These are phyloP conservation scores for Talaromyces sp. DNA, from an alignment of 2,329 filamentous ascomycete genomes.

Conservation along the genomic window DNA sequence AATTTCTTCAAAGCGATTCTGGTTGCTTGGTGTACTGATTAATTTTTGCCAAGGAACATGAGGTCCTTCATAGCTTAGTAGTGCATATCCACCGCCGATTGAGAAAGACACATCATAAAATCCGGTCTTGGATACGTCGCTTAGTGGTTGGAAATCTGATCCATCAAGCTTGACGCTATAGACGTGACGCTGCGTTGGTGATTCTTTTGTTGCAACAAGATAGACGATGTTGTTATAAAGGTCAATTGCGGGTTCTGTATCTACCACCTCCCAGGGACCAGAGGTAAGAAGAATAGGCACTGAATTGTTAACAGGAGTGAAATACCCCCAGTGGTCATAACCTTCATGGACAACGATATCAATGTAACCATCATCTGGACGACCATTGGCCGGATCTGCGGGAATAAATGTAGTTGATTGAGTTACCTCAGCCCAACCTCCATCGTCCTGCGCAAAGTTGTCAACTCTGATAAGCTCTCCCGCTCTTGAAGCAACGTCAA, in stretches of 20 bases:
- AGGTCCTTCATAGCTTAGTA: constrained; percentile 82
- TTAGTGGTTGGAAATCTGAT: constrained; percentile 67
- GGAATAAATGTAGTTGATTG: constrained; percentile 83
- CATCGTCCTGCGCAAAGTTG: constrained; percentile 80
- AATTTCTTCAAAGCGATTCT: constrained; percentile 61
- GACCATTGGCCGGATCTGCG: constrained; percentile 71
- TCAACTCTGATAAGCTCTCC: constrained; percentile 76
- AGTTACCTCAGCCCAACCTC: constrained; percentile 95
- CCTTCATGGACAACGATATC: constrained; percentile 84
- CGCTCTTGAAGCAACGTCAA: constrained; percentile 70
- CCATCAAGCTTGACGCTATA: constrained; percentile 87
- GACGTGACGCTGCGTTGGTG: constrained; percentile 83
- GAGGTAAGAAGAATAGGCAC: constrained; percentile 82
- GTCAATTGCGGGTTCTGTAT: constrained; percentile 80
- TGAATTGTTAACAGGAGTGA: constrained; percentile 77
- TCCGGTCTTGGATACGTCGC: constrained; percentile 67
- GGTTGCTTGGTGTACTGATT: constrained; percentile 69
- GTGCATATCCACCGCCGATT: constrained; percentile 70
- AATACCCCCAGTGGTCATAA: constrained; percentile 90
- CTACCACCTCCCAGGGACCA: constrained; percentile 87
- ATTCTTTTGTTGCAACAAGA: constrained; percentile 81
- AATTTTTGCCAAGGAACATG: constrained; percentile 88
- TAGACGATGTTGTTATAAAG: constrained; percentile 84
- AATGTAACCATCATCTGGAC: constrained; percentile 82
- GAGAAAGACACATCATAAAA: constrained; percentile 87